A percentile compares a stretch with the other conserved stretches of the same genome.
Evolutionary conservation across 2,329 filamentous ascomycete species (phyloP).

Genomic region (Diaporthe longicolla): DNA sequence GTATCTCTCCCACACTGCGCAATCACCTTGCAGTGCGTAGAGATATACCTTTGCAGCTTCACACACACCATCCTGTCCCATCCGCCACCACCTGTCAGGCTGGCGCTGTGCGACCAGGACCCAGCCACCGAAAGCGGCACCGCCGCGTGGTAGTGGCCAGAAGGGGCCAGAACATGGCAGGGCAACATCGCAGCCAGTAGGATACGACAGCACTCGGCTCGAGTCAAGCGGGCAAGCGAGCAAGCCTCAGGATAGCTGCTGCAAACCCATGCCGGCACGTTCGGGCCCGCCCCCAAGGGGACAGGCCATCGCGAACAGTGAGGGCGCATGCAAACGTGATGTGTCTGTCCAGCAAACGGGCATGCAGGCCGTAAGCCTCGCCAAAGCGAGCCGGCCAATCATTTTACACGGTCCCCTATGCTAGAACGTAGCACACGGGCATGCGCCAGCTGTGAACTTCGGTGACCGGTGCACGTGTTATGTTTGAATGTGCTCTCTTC

Average conservation of each 20-base stretch:
- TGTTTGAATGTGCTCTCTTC: not conserved
- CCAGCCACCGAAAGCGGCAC: constrained; percentile 7
- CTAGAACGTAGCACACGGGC: constrained; percentile 12
- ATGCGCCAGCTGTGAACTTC: not conserved
- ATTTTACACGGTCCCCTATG: constrained; percentile 13
- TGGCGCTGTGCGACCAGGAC: constrained; percentile 19
- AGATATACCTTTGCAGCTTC: not conserved
- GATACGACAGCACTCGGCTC: constrained; percentile 8
- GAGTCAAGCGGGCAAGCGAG: constrained; percentile 14
- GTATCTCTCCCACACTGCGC: not conserved
- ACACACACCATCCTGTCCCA: not conserved
- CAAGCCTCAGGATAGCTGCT: constrained; percentile 9
- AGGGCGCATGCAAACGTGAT: not conserved
- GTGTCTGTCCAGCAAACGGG: not conserved
- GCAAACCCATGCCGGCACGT: constrained; percentile 5
- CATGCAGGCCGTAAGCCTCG: constrained; percentile 23
- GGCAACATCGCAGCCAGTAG: constrained; percentile 4
- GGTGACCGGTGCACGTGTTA: not conserved
- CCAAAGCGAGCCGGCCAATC: constrained; percentile 28
- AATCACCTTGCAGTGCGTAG: constrained; percentile 1
- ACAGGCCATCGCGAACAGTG: not conserved
- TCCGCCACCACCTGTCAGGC: constrained; percentile 14
- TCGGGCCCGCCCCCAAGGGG: not conserved
- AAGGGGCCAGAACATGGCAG: constrained; percentile 6
- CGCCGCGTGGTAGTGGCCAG: not conserved